Base-by-base conservation (phyloP, 2,329 filamentous ascomycete species). In the Boeremia exigua region DNA sequence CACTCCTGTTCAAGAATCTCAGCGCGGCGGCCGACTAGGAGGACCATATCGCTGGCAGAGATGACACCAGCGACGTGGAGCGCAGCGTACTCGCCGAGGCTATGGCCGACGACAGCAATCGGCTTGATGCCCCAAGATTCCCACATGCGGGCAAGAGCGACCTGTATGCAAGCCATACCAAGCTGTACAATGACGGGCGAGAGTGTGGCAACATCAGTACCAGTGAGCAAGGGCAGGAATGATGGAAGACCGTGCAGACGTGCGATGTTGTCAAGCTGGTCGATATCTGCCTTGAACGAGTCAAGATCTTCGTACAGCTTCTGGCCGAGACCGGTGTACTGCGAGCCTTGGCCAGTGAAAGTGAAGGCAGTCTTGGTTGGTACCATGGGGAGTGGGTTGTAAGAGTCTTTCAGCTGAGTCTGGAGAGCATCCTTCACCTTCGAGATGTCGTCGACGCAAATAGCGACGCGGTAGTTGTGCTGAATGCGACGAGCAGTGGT, bases 1-100 rank as follows among this genome's bases (percentile, higher is more conserved):
- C 89, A 92, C 61, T 84, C 83, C 49, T 85, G 78, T 39, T 86
- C 82, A 3, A 92, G 79, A 14, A 91, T 79, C 68, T 84, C 78
- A 14, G 89, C 89, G 60, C 90, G 84, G 48, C 80, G 79, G 34
- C 89, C 89, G 17, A 92, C 88, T 1, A 93, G 80, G 61, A 87
- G 88, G 51, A 94, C 84, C 67, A 88, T 85, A 69, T 92, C 89
- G 63, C 84, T 85, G 17, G 84, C 86, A 15, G 88, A 89, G 28
- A 91, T 78, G 14, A 91, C 88, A 45, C 88, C 89, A 48, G 89
- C 87, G 36, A 87, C 81, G 65, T 89, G 82, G 10, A 92, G 82
- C 36, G 89, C 88, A 33, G 89, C 88, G 65, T 91, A 91, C 72
- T 92, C 88, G 48, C 89, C 89, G 27, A 92, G 77, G 63, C 87